Conservation (phyloP, 2,329 filamentous ascomycete genomes). For the Beauveria brongniartii region DNA sequence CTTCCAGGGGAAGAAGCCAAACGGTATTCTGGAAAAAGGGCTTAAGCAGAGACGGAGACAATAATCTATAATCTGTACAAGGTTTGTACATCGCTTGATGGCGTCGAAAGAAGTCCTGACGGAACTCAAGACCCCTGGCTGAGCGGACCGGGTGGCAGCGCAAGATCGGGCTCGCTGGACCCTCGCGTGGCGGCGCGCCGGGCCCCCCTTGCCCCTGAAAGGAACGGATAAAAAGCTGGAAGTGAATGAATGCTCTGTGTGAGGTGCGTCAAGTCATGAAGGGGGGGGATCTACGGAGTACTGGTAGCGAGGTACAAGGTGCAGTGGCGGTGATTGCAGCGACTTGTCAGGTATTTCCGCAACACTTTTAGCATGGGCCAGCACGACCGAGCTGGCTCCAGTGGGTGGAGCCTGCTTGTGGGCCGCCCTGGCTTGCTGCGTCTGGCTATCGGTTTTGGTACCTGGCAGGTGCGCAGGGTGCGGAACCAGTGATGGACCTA, state of each 20-base stretch:
- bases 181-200: background rate
- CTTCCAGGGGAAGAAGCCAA: background rate
- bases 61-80: background rate
- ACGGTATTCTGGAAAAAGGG: background rate
- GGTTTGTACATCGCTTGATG: no score
- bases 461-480: background rate
- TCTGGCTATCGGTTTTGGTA: background rate
- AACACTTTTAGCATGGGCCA: background rate
- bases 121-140: background rate
- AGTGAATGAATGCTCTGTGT: background rate
- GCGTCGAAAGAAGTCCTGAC: background rate
- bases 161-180: constrained; percentile 1
- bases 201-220: background rate
- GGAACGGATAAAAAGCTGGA: background rate
- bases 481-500: background rate
- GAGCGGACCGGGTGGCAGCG: background rate
- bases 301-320: background rate
- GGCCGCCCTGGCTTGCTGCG: background rate
- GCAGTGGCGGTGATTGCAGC: background rate
- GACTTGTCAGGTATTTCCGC: background rate
- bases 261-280: background rate
- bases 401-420: background rate
- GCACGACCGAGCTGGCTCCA: background rate
- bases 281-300: no score
- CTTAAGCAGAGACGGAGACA: no score